Conservation (phyloP, 495 filamentous ascomycete genomes). For the Hypoxylon cercidicola region DNA sequence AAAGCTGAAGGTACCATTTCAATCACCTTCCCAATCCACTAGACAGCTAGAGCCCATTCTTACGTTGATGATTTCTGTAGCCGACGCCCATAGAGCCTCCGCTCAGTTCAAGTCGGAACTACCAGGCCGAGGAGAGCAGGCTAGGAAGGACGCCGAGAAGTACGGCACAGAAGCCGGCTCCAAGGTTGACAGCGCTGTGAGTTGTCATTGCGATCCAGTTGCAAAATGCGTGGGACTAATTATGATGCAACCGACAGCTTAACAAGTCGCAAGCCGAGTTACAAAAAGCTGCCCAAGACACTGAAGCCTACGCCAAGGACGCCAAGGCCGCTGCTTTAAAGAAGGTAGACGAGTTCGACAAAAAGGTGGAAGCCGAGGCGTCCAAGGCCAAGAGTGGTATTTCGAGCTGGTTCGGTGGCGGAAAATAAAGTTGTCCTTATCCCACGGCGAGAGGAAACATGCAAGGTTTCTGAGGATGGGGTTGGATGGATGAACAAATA, state of each 20-base stretch:
- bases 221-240: constrained; percentile 11
- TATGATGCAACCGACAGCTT: constrained; percentile 58
- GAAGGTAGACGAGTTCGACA: constrained; percentile 78
- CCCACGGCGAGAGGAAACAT: not conserved
- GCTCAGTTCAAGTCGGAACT: constrained; percentile 72
- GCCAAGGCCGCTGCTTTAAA: constrained; percentile 68
- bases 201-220: constrained; percentile 24
- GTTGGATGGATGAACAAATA: constrained; percentile 8
- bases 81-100: constrained; percentile 71
- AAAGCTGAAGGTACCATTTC: constrained; percentile 73
- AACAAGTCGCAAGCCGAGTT: constrained; percentile 68
- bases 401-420: constrained; percentile 82
- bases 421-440: constrained; percentile 55
- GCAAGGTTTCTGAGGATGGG: not conserved
- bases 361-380: constrained; percentile 78
- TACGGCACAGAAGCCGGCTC: constrained; percentile 57
- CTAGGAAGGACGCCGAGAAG: constrained; percentile 53
- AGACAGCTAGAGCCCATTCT: not conserved
- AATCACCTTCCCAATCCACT: not conserved
- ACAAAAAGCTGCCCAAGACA: constrained; percentile 62
- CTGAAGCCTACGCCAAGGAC: constrained; percentile 68
- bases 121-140: constrained; percentile 48
- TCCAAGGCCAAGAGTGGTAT: constrained; percentile 81
- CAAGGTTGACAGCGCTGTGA: constrained; percentile 58
- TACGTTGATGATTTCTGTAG: constrained; percentile 48